Percentiles rank a stretch among this genome's conserved stretches.
phyloP scores from a whole-genome alignment of 768 basidiomycete genomes.

The Tylopilus felleus region DNA sequence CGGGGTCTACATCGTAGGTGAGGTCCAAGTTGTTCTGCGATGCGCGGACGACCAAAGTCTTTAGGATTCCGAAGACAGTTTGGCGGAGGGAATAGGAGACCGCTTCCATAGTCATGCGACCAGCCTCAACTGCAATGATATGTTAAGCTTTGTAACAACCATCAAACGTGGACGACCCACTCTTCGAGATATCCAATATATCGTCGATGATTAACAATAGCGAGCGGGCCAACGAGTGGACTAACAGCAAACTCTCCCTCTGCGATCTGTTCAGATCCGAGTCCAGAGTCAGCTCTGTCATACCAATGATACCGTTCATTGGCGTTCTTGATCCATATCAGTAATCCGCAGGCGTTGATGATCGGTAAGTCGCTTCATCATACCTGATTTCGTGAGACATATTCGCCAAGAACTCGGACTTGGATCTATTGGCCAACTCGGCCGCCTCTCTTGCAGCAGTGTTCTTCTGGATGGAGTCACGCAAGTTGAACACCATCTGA shows the following conservation, averaged over 20 bases:
- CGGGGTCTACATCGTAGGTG: constrained; percentile 92
- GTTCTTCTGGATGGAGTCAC: constrained; percentile 98
- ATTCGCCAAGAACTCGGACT: constrained; percentile 98
- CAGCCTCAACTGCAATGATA: constrained; percentile 78
- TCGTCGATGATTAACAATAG: constrained; percentile 97
- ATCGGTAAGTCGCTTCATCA: constrained; percentile 35
- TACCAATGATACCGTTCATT: constrained; percentile 99
- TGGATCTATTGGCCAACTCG: constrained; percentile 94
- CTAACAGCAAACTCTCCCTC: constrained; percentile 91
- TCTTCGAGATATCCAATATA: constrained; percentile 99
- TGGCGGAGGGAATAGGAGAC: constrained; percentile 97
- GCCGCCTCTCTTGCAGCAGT: constrained; percentile 96
- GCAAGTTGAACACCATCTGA: constrained; percentile 97
- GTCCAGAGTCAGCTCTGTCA: constrained; percentile 97
- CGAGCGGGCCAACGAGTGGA: constrained; percentile 91
- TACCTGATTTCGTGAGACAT: constrained; percentile 97
- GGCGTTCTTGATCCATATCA: constrained; percentile 67
- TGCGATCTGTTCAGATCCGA: constrained; percentile 93
- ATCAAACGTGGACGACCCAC: constrained; percentile 46
- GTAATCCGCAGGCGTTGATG: constrained; percentile 1
- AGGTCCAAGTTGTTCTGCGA: constrained; percentile 95
- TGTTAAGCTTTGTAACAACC: constrained; percentile 4
- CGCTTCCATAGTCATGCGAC: constrained; percentile 99
- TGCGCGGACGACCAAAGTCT: constrained; percentile 96
- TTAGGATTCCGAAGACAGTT: constrained; percentile 95